Conservation (phyloP, 2,329 filamentous ascomycete genomes). For the Penicillium sp. region DNA sequence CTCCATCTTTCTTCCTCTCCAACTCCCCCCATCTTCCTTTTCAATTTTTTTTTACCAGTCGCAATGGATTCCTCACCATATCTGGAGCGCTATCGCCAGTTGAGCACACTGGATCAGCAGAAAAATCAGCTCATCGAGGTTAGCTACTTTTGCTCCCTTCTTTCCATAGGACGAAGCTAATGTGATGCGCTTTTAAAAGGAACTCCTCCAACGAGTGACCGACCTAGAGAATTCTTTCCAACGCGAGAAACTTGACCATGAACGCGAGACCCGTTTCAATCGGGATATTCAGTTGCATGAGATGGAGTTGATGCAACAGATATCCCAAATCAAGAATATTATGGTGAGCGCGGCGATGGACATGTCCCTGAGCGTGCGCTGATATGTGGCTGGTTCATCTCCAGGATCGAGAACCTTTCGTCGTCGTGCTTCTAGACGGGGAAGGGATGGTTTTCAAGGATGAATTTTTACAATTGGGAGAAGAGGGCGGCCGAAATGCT, state of each 20-base stretch:
- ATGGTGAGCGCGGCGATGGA: conserved; percentile 38
- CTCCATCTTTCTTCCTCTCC: conserved; percentile 6
- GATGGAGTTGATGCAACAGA: conserved; percentile 48
- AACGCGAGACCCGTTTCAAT: conserved; percentile 48
- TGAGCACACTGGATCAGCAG: conserved; percentile 45
- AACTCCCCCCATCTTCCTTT: conserved; percentile 1
- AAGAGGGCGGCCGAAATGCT: conserved; percentile 53
- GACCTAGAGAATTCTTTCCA: conserved; percentile 46
- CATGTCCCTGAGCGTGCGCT: conserved; percentile 6
- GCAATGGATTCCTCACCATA: conserved; percentile 36
- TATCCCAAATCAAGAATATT: conserved; percentile 44
- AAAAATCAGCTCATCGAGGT: conserved; percentile 52
- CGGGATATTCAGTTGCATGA: conserved; percentile 49
- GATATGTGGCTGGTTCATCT: conserved; percentile 9
- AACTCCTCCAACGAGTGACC: conserved; percentile 45
- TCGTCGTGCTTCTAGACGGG: conserved; percentile 55
- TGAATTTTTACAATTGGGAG: conserved; percentile 49
- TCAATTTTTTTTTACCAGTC: conserved; percentile 5
- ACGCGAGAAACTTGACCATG: conserved; percentile 47
- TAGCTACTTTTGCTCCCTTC: conserved; percentile 12
- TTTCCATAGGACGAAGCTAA: conserved; percentile 16
- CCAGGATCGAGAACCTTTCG: conserved; percentile 53
- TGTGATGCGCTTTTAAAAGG: conserved; percentile 31
- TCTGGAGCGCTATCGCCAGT: conserved; percentile 45
- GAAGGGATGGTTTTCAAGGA: conserved; percentile 57